Conservation (phyloP, 192 early-diverging fungal species). For the Umbelopsis vinacea region DNA sequence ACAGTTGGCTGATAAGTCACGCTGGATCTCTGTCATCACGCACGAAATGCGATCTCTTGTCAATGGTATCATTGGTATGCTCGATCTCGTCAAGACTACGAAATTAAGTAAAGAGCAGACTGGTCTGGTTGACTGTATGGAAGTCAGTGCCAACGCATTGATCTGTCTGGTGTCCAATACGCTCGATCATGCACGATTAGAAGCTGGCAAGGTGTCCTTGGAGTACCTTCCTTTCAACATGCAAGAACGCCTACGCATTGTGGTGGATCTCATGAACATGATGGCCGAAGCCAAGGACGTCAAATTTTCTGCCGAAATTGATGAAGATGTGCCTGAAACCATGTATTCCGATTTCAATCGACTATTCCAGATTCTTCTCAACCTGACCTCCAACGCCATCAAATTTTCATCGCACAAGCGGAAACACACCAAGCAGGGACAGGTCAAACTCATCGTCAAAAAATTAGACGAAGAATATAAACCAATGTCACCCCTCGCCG, state of each 20-base stretch:
- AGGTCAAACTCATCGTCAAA: slow-evolving; percentile 43
- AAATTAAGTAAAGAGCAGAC: neutral
- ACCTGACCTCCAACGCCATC: slow-evolving; percentile 60
- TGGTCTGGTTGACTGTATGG: slow-evolving; percentile 22
- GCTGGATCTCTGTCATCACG: slow-evolving; percentile 26
- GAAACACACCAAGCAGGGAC: slow-evolving; percentile 43
- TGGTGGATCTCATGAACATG: slow-evolving; percentile 51
- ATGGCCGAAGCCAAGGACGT: slow-evolving; percentile 51
- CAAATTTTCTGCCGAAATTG: slow-evolving; percentile 45
- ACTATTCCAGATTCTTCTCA: slow-evolving; percentile 59
- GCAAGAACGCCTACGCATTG: slow-evolving; percentile 51
- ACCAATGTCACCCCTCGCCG: neutral
- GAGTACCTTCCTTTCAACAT: slow-evolving; percentile 54
- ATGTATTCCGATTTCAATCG: slow-evolving; percentile 55
- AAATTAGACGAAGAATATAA: neutral
- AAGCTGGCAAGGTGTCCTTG: slow-evolving; percentile 52
- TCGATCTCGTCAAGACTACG: slow-evolving; percentile 17
- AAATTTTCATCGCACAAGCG: slow-evolving; percentile 50
- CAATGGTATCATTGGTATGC: slow-evolving; percentile 29
- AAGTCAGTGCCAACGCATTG: slow-evolving; percentile 26
- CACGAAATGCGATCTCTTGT: slow-evolving; percentile 25
- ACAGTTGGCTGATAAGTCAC: slow-evolving; percentile 18
- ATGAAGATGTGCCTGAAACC: slow-evolving; percentile 51
- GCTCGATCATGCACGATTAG: slow-evolving; percentile 52
- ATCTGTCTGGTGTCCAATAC: slow-evolving; percentile 25